Conservation (phyloP, 2,329 filamentous ascomycete genomes). For the Onygenales sp. region DNA sequence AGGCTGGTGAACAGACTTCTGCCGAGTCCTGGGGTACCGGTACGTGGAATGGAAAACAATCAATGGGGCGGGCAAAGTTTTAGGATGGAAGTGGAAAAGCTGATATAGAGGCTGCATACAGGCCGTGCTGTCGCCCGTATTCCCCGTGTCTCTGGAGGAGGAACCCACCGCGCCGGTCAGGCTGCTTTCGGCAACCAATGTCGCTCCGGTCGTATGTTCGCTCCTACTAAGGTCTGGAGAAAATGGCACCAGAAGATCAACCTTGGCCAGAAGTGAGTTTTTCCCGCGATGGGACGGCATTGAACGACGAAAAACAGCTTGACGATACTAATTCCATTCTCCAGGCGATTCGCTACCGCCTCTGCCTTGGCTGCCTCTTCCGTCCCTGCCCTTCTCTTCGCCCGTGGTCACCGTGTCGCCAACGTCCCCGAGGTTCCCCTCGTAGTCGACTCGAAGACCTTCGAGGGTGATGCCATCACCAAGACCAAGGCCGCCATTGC, state of each 20-base stretch:
- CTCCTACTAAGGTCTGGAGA: slow-evolving; percentile 99
- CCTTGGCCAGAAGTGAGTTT: slow-evolving; percentile 82
- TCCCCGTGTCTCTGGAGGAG: slow-evolving; percentile 99
- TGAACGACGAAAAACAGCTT: slow-evolving; percentile 6
- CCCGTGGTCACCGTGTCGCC: slow-evolving; percentile 92
- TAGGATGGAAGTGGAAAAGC: slow-evolving; percentile 8
- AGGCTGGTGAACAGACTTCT: slow-evolving; percentile 99
- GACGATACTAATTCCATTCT: slow-evolving; percentile 8
- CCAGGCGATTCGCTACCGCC: slow-evolving; percentile 89
- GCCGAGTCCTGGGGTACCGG: slow-evolving; percentile 99
- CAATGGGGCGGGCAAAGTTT: not conserved
- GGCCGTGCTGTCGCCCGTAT: slow-evolving; percentile 99
- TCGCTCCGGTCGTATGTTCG: slow-evolving; percentile 99
- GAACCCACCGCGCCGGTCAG: slow-evolving; percentile 99
- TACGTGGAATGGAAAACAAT: slow-evolving; percentile 44
- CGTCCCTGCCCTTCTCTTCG: slow-evolving; percentile 86
- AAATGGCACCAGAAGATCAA: slow-evolving; percentile 99
- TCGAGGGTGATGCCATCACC: slow-evolving; percentile 67
- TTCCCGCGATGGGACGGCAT: slow-evolving; percentile 4
- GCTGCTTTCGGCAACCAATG: slow-evolving; percentile 99
- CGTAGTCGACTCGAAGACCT: slow-evolving; percentile 83
- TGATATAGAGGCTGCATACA: slow-evolving; percentile 28
- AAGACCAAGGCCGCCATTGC: slow-evolving; percentile 82
- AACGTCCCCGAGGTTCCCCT: slow-evolving; percentile 92
- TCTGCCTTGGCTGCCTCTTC: slow-evolving; percentile 96